Conservation (phyloP, 2,329 filamentous ascomycete species). For the Mollisiaceae sp. region DNA sequence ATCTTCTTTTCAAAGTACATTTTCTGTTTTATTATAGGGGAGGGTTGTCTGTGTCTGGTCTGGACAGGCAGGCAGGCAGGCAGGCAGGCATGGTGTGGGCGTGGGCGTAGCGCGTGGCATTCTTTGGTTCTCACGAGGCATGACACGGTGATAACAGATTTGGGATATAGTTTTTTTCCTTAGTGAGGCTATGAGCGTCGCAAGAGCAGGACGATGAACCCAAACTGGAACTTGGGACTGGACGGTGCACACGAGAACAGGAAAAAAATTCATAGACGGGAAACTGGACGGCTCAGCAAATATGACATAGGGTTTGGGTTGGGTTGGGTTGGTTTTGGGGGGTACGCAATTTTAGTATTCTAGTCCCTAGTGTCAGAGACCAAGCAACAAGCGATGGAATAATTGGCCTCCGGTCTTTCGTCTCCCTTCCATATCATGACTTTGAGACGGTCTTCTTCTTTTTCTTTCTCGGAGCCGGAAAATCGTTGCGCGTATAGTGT, state of each 20-base stretch:
- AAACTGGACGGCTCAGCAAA: not conserved
- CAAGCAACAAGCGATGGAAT: not conserved
- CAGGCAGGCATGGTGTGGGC: not conserved
- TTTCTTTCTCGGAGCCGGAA: not conserved
- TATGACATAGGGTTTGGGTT: not conserved
- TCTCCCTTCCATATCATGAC: not conserved
- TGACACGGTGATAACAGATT: conserved; percentile 1
- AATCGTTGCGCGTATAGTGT: conserved; percentile 2
- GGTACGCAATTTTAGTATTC: not conserved
- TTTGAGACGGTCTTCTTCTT: not conserved
- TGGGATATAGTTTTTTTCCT: conserved; percentile 10
- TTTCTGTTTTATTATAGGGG: conserved; percentile 10
- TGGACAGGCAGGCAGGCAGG: not conserved
- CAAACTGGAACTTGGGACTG: conserved; percentile 4
- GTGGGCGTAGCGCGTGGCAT: not conserved
- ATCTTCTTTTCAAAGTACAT: conserved; percentile 9
- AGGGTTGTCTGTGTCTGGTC: not conserved
- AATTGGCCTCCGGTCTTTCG: conserved; percentile 1
- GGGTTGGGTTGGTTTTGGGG: too few species aligned
- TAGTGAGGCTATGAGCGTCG: conserved; percentile 11
- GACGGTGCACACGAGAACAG: not conserved
- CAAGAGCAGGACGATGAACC: conserved; percentile 9
- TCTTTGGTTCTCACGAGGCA: conserved; percentile 19
- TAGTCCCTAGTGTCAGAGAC: not conserved
- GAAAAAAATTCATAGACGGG: conserved; percentile 4